phyloP scores from a whole-genome alignment of 306 rosid species.

The Acacia acuminata region DNA sequence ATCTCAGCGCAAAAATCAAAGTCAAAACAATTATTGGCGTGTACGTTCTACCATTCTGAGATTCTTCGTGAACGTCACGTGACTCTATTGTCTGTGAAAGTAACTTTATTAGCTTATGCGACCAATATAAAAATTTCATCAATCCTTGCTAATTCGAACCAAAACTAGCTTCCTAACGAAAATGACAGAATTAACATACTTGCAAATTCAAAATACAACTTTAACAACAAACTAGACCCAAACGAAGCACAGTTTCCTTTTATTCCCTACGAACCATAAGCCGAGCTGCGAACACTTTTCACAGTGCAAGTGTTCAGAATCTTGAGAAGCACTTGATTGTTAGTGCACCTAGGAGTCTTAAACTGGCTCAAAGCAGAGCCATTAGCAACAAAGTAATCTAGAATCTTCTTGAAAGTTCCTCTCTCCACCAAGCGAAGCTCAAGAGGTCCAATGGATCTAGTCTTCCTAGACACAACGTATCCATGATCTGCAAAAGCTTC shows the following conservation, averaged over 20 bases:
- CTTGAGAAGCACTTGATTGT: constrained; percentile 41
- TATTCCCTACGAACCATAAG: constrained; percentile 31
- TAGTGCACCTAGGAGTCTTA: constrained; percentile 82
- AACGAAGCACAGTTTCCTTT: neutral
- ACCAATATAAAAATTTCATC: neutral
- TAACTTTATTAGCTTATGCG: neutral
- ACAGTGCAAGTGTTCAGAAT: constrained; percentile 53
- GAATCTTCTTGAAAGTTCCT: constrained; percentile 63
- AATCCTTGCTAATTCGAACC: neutral
- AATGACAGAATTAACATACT: neutral
- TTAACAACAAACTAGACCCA: neutral
- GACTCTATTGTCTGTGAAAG: neutral
- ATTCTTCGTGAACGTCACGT: neutral
- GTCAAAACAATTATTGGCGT: neutral
- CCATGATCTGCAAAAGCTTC: constrained; percentile 67
- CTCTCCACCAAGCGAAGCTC: constrained; percentile 63
- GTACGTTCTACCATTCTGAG: neutral
- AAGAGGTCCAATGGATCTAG: constrained; percentile 61
- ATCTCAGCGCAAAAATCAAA: neutral
- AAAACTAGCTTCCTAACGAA: neutral
- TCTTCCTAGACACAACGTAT: constrained; percentile 62
- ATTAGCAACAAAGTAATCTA: constrained; percentile 58
- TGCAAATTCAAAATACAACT: neutral
- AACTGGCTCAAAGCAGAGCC: constrained; percentile 71
- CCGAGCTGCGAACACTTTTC: constrained; percentile 52